Conservation (phyloP, 108 stramenopile species). For the Epithemia pelagica region DNA sequence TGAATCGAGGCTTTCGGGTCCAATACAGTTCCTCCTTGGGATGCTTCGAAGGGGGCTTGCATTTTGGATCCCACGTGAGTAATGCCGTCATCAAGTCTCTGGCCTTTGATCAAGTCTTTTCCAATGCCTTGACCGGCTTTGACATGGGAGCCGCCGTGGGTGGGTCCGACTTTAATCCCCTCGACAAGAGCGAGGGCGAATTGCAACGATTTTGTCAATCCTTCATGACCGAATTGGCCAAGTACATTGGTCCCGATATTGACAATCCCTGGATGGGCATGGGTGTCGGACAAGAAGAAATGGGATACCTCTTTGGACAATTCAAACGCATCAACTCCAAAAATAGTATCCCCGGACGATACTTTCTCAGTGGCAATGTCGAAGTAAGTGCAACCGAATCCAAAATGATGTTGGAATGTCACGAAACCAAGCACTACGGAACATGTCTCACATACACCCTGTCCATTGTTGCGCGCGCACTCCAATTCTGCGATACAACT, state of each 20-base stretch:
- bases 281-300: constrained; percentile 83
- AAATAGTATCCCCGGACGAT: constrained; percentile 36
- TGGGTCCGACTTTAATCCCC: constrained; percentile 93
- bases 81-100: constrained; percentile 60
- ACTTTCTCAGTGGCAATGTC: constrained; percentile 41
- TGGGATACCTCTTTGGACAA: constrained; percentile 96
- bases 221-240: constrained; percentile 95
- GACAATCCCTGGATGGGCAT: constrained; percentile 92
- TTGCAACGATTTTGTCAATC: constrained; percentile 96
- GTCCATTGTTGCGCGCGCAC: too few species aligned
- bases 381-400: constrained; percentile 12
- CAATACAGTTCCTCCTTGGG: constrained; percentile 89
- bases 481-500: too few species aligned
- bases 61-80: constrained; percentile 84
- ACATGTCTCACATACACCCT: too few species aligned
- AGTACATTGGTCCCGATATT: constrained; percentile 92
- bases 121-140: constrained; percentile 88
- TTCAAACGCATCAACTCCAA: constrained; percentile 91
- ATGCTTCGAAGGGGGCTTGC: constrained; percentile 90
- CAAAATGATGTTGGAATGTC: background rate
- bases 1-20: constrained; percentile 84
- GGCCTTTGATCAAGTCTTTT: constrained; percentile 82
- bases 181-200: constrained; percentile 91
- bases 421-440: too few species aligned
- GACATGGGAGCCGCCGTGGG: constrained; percentile 88